Evolutionary conservation across 139 green algal species (phyloP), one percentile per base, ranked within the genome.

Genomic region (Chlamydomonas sphaeroides): DNA sequence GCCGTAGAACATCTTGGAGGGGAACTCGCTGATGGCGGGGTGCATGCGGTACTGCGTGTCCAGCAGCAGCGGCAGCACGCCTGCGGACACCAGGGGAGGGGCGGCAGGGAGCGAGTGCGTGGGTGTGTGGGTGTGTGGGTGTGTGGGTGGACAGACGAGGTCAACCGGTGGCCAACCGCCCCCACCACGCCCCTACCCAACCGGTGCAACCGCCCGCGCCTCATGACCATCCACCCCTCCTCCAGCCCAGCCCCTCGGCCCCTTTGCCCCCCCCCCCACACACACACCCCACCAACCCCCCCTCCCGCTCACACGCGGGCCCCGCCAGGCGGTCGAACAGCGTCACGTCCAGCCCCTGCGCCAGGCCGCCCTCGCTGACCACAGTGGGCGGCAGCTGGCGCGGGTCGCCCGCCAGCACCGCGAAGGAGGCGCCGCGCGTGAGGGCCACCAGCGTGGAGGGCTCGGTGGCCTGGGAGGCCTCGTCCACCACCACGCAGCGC

Each of bases 21-120:
- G 89, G 68, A 95, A 94, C 32, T 48, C 78, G 3, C 88, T 88
- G 42, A 98, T 95, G 26, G 65, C 72, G 7, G 95, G 95, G 79
- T 98, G 93, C 95, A 98, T 98, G 48, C 95, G 90, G 87, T 99
- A 99, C 90, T 99, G 96, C 23, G 88, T 96, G 80, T 98, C 90
- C 79, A 99, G 89, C 85, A 99, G 87, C 57, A 92, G 65, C 15
- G 89, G 88, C 36, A 71, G 2, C 32, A 99, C 26, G 18, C 95
- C 95, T 84, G 87, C 68, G n/a, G 36, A n/a, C n/a, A n/a, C n/a
- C n/a, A n/a, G n/a, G n/a, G n/a, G n/a, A n/a, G n/a, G 18, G 38
- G 41, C 5, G 66, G 39, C 5, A 21, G 18, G 39, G 38, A 6
- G 48, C 28, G 49, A 35, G 25, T 10, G 70, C 3, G 21, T 32